A percentile compares a stretch with the other conserved stretches of the same genome.
These are phyloP conservation scores for Talaromyces stipitatus DNA, from an alignment of 495 filamentous ascomycete species.

Conservation along the genomic window DNA sequence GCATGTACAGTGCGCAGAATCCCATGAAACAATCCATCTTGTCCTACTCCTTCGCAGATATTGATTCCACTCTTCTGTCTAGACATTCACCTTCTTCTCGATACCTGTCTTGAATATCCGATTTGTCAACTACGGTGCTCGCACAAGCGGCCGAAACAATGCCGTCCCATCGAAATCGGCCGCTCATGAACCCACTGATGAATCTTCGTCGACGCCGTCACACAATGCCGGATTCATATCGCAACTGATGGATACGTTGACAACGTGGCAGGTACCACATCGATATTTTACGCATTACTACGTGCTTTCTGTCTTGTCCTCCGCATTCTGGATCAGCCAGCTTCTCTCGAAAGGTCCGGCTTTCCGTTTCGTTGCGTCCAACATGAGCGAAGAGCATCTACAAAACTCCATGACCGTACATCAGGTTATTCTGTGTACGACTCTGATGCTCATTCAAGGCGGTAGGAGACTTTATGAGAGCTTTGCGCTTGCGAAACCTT, in stretches of 20 bases:
- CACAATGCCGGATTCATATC: conserved; percentile 9
- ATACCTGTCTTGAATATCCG: conserved; percentile 43
- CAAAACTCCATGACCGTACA: conserved; percentile 49
- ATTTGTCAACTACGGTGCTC: conserved; percentile 53
- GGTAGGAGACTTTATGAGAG: conserved; percentile 69
- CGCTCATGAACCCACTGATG: not conserved
- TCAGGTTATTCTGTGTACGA: conserved; percentile 62
- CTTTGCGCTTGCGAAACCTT: conserved; percentile 51
- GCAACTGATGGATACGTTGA: conserved; percentile 42
- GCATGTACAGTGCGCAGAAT: conserved; percentile 36
- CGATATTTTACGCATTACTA: conserved; percentile 88
- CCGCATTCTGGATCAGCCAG: conserved; percentile 70
- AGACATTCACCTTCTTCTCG: conserved; percentile 49
- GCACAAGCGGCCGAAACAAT: conserved; percentile 25
- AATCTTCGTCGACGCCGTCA: conserved; percentile 5
- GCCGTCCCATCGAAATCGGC: not conserved
- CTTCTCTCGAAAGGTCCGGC: conserved; percentile 48
- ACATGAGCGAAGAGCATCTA: conserved; percentile 27
- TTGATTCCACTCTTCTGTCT: conserved; percentile 13
- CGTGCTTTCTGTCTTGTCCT: conserved; percentile 58
- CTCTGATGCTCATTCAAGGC: conserved; percentile 67
- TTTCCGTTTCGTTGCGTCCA: conserved; percentile 30
- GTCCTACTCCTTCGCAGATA: not conserved
- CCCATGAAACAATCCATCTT: not conserved
- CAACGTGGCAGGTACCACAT: conserved; percentile 64